phyloP scores from a whole-genome alignment of 352 stramenopile species.

The Pythium vanterpoolii region DNA sequence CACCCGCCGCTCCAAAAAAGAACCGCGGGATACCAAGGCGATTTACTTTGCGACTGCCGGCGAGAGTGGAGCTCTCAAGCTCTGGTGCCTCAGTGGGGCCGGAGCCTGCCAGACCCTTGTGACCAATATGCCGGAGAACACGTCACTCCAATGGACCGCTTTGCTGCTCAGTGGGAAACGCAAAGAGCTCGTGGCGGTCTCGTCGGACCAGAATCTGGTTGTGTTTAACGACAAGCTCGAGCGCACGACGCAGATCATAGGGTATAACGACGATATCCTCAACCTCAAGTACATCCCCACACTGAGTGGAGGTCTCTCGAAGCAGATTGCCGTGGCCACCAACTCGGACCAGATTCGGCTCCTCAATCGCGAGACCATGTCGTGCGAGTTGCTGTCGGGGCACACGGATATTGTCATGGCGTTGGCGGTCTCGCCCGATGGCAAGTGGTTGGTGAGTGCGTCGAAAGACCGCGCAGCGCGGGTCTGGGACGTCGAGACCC shows the following conservation, averaged over 20 bases:
- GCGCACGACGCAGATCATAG: slow-evolving; percentile 78
- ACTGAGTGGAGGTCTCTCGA: slow-evolving; percentile 44
- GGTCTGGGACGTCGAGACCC: slow-evolving; percentile 84
- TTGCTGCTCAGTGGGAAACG: slow-evolving; percentile 50
- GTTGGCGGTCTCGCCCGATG: slow-evolving; percentile 89
- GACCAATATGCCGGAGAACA: slow-evolving; percentile 45
- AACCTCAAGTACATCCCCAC: slow-evolving; percentile 94
- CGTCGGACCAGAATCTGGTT: slow-evolving; percentile 85
- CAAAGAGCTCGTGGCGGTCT: slow-evolving; percentile 74
- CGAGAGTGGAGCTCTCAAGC: slow-evolving; percentile 85
- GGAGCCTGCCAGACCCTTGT: slow-evolving; percentile 40
- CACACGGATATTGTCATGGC: slow-evolving; percentile 97
- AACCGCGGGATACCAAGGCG: slow-evolving; percentile 50
- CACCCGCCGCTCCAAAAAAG: slow-evolving; percentile 23
- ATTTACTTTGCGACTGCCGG: slow-evolving; percentile 93
- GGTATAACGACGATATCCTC: slow-evolving; percentile 98
- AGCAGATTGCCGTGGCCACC: slow-evolving; percentile 92
- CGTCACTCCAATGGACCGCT: slow-evolving; percentile 44
- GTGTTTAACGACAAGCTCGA: slow-evolving; percentile 71
- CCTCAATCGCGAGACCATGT: slow-evolving; percentile 90
- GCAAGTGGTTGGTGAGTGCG: slow-evolving; percentile 89
- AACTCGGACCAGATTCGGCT: slow-evolving; percentile 96
- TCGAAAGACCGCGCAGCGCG: slow-evolving; percentile 94
- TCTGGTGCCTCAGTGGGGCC: slow-evolving; percentile 50
- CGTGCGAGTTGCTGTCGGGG: slow-evolving; percentile 94